These are phyloP conservation scores for Phytophthora capsici DNA, from an alignment of 352 stramenopile species.

Conservation along the genomic window DNA sequence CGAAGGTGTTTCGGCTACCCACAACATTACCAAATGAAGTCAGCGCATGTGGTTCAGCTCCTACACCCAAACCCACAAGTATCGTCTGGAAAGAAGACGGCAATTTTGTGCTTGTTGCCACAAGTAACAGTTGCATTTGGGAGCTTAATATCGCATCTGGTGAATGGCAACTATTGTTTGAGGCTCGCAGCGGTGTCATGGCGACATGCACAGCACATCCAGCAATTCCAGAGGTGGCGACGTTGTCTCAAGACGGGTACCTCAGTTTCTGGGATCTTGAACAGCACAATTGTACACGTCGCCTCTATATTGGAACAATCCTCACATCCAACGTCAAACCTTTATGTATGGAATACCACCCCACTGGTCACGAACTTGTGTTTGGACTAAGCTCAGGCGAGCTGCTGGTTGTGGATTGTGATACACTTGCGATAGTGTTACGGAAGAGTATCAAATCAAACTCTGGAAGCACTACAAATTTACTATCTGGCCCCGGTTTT, in stretches of 20 bases:
- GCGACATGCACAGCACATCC: slow-evolving; percentile 47
- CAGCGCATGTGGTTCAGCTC: slow-evolving; percentile 1
- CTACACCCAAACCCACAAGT: slow-evolving; percentile 55
- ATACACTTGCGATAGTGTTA: slow-evolving; percentile 40
- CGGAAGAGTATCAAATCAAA: slow-evolving; percentile 52
- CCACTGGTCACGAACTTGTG: slow-evolving; percentile 55
- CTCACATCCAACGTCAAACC: slow-evolving; percentile 35
- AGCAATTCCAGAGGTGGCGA: slow-evolving; percentile 49
- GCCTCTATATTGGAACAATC: slow-evolving; percentile 38
- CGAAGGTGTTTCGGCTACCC: slow-evolving; percentile 50
- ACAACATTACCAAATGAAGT: slow-evolving; percentile 40
- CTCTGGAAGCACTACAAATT: slow-evolving; percentile 19
- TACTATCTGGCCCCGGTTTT: slow-evolving; percentile 11
- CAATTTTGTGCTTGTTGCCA: slow-evolving; percentile 51
- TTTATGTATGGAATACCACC: slow-evolving; percentile 64
- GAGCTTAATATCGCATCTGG: slow-evolving; percentile 53
- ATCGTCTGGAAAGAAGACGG: slow-evolving; percentile 66
- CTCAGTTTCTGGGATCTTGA: slow-evolving; percentile 64
- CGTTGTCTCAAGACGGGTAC: slow-evolving; percentile 58
- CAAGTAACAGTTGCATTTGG: slow-evolving; percentile 72
- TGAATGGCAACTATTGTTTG: slow-evolving; percentile 62
- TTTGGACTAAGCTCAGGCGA: slow-evolving; percentile 63
- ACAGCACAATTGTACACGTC: slow-evolving; percentile 43
- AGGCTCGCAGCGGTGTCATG: slow-evolving; percentile 52
- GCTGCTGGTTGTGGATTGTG: slow-evolving; percentile 56